Base-by-base conservation (phyloP, 1,139 yeast genomes). In the Chernovozyma sophiae-reginae region DNA sequence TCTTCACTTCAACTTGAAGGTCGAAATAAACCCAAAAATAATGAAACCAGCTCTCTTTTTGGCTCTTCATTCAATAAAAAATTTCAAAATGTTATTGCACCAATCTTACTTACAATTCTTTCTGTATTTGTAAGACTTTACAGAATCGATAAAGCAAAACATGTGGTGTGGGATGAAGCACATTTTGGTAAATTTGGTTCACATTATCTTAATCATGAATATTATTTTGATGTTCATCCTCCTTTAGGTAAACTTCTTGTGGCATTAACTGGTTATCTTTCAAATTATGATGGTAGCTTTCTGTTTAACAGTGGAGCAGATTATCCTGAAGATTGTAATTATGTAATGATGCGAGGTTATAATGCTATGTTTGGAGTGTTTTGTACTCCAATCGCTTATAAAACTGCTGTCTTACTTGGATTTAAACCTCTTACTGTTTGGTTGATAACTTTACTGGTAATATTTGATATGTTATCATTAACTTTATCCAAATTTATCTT, bases 131-230 rank as follows among this genome's bases (percentile, higher is more conserved):
- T 89, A 10, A 74, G 97, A 38, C 68, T 86, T 32, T 76, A 81
- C 50, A 69, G 71, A 25, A 84, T 92, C 37, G 85, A 80, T 39
- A 68, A 65, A 23, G 69, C 84, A 28, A 62, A 74, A 37, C 61
- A 68, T 29, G 97, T 94, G 10, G 81, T 89, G 7, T 92, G 99
- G 99, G 98, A 90, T 61, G 96, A 87, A 56, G 96, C 96, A 7
- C 96, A 86, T 65, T 85, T 85, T 62, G 84, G 82, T 12, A 77
- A 78, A 48, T 78, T 78, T 53, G 85, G 83, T 4, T 72, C 81
- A 3, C 67, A 77, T 45, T 82, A 82, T 52, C 62, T 81, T 42
- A 71, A 73, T 41, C 79, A 78, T 47, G 85, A 80, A 46, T 78
- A 78, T 51, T 82, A 82, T 53, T 84, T 80, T 48, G 92, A 82